A percentile compares a stretch with the other conserved stretches of the same genome.
Conservation (phyloP, 768 basidiomycete species). For the Termitomyces sp. region DNA sequence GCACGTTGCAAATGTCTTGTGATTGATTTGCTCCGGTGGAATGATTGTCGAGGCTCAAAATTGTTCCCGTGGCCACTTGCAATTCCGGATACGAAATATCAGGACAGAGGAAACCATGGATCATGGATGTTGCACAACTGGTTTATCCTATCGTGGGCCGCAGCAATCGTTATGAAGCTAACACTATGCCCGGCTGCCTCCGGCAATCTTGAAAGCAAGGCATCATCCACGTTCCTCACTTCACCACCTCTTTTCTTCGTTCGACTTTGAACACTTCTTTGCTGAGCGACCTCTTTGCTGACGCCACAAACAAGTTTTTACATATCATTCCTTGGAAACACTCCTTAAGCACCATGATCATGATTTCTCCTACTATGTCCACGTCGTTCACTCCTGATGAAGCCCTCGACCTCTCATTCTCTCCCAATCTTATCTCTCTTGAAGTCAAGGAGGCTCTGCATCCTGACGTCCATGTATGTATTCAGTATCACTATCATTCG, state of each 20-base stretch:
- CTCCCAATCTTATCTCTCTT: conserved; percentile 60
- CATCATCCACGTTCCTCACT: background rate
- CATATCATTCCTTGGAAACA: conserved; percentile 4
- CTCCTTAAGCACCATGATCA: conserved; percentile 12
- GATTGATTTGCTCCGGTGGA: background rate
- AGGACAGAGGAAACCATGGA: background rate
- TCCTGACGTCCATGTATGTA: conserved; percentile 37
- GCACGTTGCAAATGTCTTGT: background rate
- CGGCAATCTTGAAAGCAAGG: background rate
- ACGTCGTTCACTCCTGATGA: conserved; percentile 50
- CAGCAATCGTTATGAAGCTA: background rate
- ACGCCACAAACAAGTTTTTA: background rate
- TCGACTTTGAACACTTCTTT: background rate
- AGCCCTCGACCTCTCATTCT: conserved; percentile 73
- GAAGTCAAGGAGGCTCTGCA: conserved; percentile 58
- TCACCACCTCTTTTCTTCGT: background rate
- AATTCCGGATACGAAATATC: background rate
- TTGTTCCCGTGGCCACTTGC: background rate
- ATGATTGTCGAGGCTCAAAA: background rate
- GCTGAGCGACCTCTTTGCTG: background rate
- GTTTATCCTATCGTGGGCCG: background rate
- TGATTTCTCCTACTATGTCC: conserved; percentile 9
- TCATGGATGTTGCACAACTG: background rate
- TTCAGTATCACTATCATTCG: background rate
- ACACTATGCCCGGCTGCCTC: background rate